These are phyloP conservation scores for Fibroporia radiculosa DNA, from an alignment of 768 basidiomycete genomes.

Conservation along the genomic window DNA sequence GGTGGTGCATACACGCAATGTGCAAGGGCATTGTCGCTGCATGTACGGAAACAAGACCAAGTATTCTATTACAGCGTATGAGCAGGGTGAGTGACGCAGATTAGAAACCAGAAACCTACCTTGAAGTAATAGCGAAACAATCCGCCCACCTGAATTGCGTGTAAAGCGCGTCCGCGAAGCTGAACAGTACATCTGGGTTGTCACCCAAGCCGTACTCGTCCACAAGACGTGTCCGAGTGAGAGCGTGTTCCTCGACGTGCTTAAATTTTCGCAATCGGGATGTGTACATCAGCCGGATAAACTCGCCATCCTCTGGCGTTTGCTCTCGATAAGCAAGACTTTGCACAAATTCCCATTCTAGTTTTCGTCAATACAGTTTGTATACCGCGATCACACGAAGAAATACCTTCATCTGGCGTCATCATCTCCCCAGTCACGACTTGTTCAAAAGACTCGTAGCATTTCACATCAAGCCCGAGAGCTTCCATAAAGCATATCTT, in stretches of 20 bases:
- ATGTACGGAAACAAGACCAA: constrained; percentile 80
- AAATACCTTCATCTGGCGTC: constrained; percentile 86
- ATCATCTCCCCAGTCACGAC: constrained; percentile 93
- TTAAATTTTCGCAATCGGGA: constrained; percentile 87
- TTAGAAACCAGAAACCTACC: constrained; percentile 34
- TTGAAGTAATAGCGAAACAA: constrained; percentile 81
- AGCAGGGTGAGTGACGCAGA: background rate
- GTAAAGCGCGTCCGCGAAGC: constrained; percentile 10
- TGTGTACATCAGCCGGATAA: constrained; percentile 89
- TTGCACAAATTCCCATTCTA: constrained; percentile 97
- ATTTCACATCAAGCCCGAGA: constrained; percentile 89
- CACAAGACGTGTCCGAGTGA: constrained; percentile 71
- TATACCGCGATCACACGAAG: background rate
- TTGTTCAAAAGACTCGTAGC: constrained; percentile 92
- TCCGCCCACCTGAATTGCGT: constrained; percentile 67
- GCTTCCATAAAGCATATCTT: constrained; percentile 97
- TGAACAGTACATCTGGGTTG: constrained; percentile 89
- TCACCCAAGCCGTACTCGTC: constrained; percentile 80
- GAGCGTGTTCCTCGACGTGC: constrained; percentile 73
- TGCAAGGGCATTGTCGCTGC: constrained; percentile 87
- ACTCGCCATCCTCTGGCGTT: constrained; percentile 80
- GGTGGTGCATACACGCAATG: constrained; percentile 96
- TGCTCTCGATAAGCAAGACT: constrained; percentile 77
- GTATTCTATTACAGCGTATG: constrained; percentile 47
- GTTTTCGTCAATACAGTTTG: background rate